Percentiles rank a stretch among this genome's conserved stretches.
Conservation (phyloP, 257 asterid species). For the Przewalskia tangutica region DNA sequence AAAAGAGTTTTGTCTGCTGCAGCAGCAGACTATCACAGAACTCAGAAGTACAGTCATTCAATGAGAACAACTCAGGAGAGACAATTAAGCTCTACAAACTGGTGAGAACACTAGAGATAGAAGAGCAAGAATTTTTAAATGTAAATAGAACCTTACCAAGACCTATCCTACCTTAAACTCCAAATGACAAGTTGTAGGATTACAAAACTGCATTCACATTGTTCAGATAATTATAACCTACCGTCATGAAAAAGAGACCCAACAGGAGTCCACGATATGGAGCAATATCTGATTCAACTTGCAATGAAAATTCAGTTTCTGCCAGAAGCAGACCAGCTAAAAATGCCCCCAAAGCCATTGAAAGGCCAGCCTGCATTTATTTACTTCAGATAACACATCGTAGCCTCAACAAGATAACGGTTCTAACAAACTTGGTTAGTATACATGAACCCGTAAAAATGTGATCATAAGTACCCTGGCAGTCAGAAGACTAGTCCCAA, state of each 20-base stretch:
- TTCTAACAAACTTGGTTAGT: not conserved
- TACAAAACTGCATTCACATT: not conserved
- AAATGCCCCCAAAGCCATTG: slow-evolving; percentile 99
- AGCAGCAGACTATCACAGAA: not conserved
- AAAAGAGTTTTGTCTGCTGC: not conserved
- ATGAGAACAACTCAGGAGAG: not conserved
- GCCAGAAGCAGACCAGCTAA: slow-evolving; percentile 99
- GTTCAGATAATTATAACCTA: slow-evolving; percentile 20
- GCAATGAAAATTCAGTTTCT: slow-evolving; percentile 96
- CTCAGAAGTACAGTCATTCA: not conserved
- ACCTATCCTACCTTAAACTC: not conserved
- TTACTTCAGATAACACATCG: not conserved
- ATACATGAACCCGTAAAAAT: slow-evolving; percentile 11
- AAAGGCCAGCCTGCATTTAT: slow-evolving; percentile 86
- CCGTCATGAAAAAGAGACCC: slow-evolving; percentile 99
- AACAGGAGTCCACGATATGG: slow-evolving; percentile 97
- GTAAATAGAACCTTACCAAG: not conserved
- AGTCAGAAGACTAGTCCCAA: slow-evolving; percentile 95
- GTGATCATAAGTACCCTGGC: slow-evolving; percentile 66
- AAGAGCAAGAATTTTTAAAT: not conserved
- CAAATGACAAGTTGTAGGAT: not conserved
- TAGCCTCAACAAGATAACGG: not conserved
- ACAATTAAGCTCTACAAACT: not conserved
- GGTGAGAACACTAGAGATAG: not conserved
- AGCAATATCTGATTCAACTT: slow-evolving; percentile 99